Percentiles rank a stretch among this genome's conserved stretches.
These are phyloP conservation scores for Alternaria angustiovoidea DNA, from an alignment of 2,329 filamentous ascomycete genomes.

Conservation along the genomic window DNA sequence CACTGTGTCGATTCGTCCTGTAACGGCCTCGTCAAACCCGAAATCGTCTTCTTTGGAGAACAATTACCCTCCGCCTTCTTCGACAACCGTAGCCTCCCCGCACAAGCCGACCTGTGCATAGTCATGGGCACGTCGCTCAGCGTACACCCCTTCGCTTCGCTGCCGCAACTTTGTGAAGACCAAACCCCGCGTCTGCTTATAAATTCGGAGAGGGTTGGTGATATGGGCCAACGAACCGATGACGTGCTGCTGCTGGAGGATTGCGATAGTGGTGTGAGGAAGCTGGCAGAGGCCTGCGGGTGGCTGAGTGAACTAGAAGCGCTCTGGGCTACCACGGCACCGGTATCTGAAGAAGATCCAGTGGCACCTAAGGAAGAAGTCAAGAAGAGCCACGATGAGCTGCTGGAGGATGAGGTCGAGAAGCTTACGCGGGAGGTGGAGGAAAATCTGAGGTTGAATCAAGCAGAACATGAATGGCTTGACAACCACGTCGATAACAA, in stretches of 20 bases:
- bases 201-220: constrained; percentile 84
- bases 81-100: constrained; percentile 62
- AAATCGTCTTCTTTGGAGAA: constrained; percentile 95
- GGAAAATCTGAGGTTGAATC: constrained; percentile 54
- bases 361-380: constrained; percentile 42
- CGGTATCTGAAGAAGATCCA: constrained; percentile 55
- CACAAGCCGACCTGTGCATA: constrained; percentile 77
- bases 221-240: constrained; percentile 77
- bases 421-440: constrained; percentile 67
- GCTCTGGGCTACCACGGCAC: constrained; percentile 73
- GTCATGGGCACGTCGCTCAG: constrained; percentile 88
- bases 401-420: constrained; percentile 65
- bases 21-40: constrained; percentile 84
- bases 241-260: constrained; percentile 85
- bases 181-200: constrained; percentile 80
- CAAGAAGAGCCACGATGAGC: constrained; percentile 62
- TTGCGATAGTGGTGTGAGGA: constrained; percentile 82
- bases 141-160: constrained; percentile 86
- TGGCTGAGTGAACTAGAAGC: constrained; percentile 85
- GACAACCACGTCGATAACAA: constrained; percentile 44
- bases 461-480: constrained; percentile 45
- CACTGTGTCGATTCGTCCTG: constrained; percentile 70
- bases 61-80: constrained; percentile 72
- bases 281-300: constrained; percentile 79
- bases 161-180: constrained; percentile 71